A percentile compares a stretch with the other conserved stretches of the same genome.
These are phyloP conservation scores for Populus hybrid DNA, from an alignment of 441 rosid genomes.

Conservation along the genomic window DNA sequence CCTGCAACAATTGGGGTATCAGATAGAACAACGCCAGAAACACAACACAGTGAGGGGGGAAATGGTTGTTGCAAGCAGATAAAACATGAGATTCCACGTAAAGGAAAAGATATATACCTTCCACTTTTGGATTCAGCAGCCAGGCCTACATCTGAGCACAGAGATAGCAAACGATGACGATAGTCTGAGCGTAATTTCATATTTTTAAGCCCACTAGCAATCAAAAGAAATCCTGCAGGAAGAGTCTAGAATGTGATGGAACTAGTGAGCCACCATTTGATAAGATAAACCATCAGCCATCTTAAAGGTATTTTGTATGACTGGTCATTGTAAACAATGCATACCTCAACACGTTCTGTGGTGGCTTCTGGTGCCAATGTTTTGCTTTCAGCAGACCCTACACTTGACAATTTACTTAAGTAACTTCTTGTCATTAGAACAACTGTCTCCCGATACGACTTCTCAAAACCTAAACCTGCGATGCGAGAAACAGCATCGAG, in stretches of 20 bases:
- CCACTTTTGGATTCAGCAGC: conserved; percentile 97
- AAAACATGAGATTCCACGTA: conserved; percentile 11
- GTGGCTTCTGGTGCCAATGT: conserved; percentile 81
- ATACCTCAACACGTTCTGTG: conserved; percentile 91
- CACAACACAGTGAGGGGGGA: conserved; percentile 13
- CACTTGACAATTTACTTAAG: conserved; percentile 66
- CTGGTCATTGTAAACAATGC: conserved; percentile 19
- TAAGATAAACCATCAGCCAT: conserved; percentile 22
- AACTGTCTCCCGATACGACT: conserved; percentile 98
- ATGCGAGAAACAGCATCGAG: conserved; percentile 97
- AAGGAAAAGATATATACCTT: conserved; percentile 48
- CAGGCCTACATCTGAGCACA: conserved; percentile 98
- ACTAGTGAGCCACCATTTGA: conserved; percentile 50
- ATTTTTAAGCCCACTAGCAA: conserved; percentile 76
- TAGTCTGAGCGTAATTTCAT: conserved; percentile 82
- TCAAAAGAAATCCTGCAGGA: conserved; percentile 94
- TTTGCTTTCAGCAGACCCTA: conserved; percentile 88
- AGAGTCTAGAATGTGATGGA: conserved; percentile 83
- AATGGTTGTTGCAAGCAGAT: conserved; percentile 5
- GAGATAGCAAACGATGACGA: conserved; percentile 90
- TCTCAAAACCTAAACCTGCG: conserved; percentile 97
- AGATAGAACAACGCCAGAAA: conserved; percentile 15
- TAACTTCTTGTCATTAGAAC: conserved; percentile 97
- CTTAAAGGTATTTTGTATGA: conserved; percentile 8
- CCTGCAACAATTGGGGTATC: conserved; percentile 45